Evolutionary conservation across 164 flowering plant species (phyloP), one percentile per base, ranked within the genome.

Genomic region (Brasenia schreberi): DNA sequence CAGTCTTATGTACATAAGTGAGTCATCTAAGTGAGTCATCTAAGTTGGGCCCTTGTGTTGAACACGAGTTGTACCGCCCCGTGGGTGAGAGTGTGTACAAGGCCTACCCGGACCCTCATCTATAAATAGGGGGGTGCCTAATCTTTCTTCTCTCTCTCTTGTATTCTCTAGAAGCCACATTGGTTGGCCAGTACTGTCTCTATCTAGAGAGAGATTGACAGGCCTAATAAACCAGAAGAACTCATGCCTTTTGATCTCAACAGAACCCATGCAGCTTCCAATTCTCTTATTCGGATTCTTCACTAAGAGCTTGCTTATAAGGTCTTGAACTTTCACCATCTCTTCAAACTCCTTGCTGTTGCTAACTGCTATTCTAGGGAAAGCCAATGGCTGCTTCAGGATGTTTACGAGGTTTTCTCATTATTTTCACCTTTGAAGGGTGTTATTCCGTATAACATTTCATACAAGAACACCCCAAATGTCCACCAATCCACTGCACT

Each of bases 401-500:
- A 92, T 92, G 74, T 89, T 92, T 11, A 80, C 66, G 7, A 92
- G 79, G 97, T 92, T 61, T 77, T 84, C 83, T 87, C 96, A 70
- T 92, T 92, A 76, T 76, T 87, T 43, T 86, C 92, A 0, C 97
- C 96, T 68, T 83, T 92, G 69, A 92, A 92, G 0, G 97, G 97
- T 5, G 97, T 89, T n/a, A 45, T 78, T 4, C 97, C 96, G 59
- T 81, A 87, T 42, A 92, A 9, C 76, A 92, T 70, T 68, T 92
- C 97, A 72, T 82, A 92, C 66, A 92, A 64, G 65, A 92, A 89
- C 70, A 87, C 88, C 52, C 97, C 97, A 12, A 86, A 69, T 1
- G 97, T 86, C 97, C 97, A 92, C 97, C 97, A 92, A 65, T 92
- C 97, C 9, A 92, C 97, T 0, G 85, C 90, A 18, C 85, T 76